Evolutionary conservation across 176 grass and related monocot species (phyloP).

Genomic region (Echinochloa phyllopogon): DNA sequence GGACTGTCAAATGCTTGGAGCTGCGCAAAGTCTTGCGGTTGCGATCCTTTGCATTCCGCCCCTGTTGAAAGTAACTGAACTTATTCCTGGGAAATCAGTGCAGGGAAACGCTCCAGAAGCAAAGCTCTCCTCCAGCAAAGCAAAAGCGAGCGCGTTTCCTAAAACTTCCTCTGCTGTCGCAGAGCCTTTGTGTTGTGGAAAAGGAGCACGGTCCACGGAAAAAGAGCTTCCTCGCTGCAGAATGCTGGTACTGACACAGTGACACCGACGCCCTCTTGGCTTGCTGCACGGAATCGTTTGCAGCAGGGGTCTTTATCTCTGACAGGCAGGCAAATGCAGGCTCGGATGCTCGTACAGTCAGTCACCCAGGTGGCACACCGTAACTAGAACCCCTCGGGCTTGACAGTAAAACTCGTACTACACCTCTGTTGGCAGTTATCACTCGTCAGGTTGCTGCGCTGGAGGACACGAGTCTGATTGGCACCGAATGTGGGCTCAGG

Average conservation of each 20-base stretch:
- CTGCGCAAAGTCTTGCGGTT: neutral
- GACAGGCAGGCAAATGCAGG: neutral
- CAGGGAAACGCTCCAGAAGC: neutral
- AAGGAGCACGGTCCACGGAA: neutral
- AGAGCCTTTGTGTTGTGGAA: neutral
- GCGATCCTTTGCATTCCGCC: neutral
- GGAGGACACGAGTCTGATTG: neutral
- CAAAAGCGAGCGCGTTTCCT: neutral
- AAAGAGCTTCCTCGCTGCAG: constrained; percentile 25
- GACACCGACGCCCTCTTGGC: neutral
- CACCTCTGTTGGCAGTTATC: too few species aligned
- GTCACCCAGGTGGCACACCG: neutral
- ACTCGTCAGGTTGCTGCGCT: too few species aligned
- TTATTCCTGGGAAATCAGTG: neutral
- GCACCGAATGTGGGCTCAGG: neutral
- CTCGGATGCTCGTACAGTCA: neutral
- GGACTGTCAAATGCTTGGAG: neutral
- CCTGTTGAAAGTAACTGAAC: neutral
- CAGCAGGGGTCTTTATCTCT: neutral
- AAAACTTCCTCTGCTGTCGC: neutral
- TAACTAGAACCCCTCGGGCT: neutral
- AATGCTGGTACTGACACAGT: neutral
- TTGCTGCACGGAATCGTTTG: neutral
- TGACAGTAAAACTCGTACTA: too few species aligned
- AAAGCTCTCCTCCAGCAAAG: constrained; percentile 24